These are phyloP conservation scores for Malus orientalis DNA, from an alignment of 306 rosid species.

Conservation along the genomic window DNA sequence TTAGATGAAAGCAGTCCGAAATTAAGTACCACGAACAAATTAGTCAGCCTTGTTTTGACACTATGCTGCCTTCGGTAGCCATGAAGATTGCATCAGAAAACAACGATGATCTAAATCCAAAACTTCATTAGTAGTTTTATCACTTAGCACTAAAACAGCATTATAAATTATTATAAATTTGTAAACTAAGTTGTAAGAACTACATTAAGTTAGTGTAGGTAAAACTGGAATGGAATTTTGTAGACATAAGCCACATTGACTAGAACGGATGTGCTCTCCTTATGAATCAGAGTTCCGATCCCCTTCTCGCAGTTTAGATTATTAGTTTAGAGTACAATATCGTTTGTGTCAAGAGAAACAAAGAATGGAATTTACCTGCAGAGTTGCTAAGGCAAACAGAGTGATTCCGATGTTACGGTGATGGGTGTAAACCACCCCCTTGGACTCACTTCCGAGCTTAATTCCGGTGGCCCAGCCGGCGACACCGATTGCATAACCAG, in stretches of 20 bases:
- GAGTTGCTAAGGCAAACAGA: constrained; percentile 58
- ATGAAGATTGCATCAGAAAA: background rate
- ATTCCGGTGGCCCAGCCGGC: constrained; percentile 93
- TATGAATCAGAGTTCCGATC: background rate
- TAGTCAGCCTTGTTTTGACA: background rate
- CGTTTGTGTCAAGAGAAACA: background rate
- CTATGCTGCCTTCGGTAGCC: background rate
- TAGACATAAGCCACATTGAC: background rate
- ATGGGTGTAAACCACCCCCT: constrained; percentile 8
- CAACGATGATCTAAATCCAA: background rate
- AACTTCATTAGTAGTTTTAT: background rate
- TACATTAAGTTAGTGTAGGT: background rate
- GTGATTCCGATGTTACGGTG: constrained; percentile 82
- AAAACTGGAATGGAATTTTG: background rate
- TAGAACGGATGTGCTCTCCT: background rate
- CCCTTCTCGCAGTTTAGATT: background rate
- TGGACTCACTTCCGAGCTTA: constrained; percentile 68
- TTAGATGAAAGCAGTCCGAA: background rate
- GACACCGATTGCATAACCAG: constrained; percentile 73
- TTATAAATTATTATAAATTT: background rate
- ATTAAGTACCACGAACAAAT: background rate
- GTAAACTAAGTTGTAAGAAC: background rate
- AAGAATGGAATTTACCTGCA: constrained; percentile 45
- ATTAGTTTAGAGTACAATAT: background rate
- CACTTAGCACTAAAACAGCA: background rate